Conservation (phyloP, 2,329 filamentous ascomycete genomes). For the Helminthosporium solani region DNA sequence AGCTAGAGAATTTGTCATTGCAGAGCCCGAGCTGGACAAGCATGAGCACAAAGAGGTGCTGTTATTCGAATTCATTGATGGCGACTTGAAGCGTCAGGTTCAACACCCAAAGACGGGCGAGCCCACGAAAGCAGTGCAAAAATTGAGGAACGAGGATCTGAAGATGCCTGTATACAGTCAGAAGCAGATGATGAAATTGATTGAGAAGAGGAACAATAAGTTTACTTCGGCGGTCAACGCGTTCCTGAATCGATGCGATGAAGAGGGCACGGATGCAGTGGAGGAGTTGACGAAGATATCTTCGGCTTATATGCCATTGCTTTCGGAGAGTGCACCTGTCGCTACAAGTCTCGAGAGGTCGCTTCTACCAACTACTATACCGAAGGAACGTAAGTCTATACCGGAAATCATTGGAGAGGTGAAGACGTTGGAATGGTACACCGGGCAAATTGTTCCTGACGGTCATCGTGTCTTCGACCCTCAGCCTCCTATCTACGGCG, state of each 20-base stretch:
- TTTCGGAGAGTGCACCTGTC: conserved; percentile 48
- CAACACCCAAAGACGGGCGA: conserved; percentile 71
- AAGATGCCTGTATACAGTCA: conserved; percentile 93
- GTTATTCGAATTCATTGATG: conserved; percentile 90
- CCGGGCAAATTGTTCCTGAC: conserved; percentile 86
- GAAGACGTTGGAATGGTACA: conserved; percentile 82
- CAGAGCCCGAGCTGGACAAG: conserved; percentile 38
- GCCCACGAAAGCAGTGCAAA: conserved; percentile 65
- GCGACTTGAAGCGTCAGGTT: conserved; percentile 81
- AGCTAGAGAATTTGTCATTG: conserved; percentile 48
- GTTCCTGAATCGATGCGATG: conserved; percentile 74
- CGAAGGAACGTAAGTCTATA: conserved; percentile 75
- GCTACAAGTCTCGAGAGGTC: conserved; percentile 46
- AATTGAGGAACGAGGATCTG: conserved; percentile 72
- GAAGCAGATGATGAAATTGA: conserved; percentile 84
- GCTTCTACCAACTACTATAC: conserved; percentile 69
- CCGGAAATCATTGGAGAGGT: conserved; percentile 84
- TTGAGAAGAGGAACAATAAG: conserved; percentile 84
- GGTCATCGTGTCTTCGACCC: conserved; percentile 89
- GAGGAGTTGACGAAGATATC: conserved; percentile 61
- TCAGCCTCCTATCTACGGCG: conserved; percentile 77
- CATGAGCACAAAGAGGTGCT: conserved; percentile 66
- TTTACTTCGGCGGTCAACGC: conserved; percentile 74
- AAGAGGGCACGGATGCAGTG: conserved; percentile 66
- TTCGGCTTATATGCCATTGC: conserved; percentile 63